Evolutionary conservation across 148 eudicot species (phyloP).

Genomic region (Chenopodium berlandieri): DNA sequence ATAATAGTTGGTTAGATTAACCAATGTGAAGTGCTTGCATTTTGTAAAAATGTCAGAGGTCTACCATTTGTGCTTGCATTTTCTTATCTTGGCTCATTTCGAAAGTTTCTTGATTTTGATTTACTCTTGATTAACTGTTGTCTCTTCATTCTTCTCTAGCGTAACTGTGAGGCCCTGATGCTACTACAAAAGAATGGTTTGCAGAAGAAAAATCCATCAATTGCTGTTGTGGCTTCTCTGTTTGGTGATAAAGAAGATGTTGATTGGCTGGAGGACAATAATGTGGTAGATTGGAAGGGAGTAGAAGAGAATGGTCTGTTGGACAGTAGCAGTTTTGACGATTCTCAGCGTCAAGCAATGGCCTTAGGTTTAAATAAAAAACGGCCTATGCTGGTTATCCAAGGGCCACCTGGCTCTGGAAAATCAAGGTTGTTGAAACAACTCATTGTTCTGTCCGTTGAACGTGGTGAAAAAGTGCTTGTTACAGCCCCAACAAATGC

Average conservation of each 20-base stretch:
- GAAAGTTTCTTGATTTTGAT: too few species aligned
- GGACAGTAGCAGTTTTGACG: constrained; percentile 37
- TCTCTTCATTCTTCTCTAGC: constrained; percentile 38
- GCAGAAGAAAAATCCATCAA: constrained; percentile 74
- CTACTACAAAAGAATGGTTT: constrained; percentile 85
- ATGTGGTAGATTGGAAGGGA: constrained; percentile 60
- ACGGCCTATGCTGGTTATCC: constrained; percentile 63
- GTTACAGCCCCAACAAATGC: constrained; percentile 92
- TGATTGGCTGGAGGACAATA: constrained; percentile 50
- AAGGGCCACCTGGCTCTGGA: constrained; percentile 93
- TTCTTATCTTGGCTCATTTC: not conserved
- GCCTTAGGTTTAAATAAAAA: constrained; percentile 72
- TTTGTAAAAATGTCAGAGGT: not conserved
- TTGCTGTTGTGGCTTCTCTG: constrained; percentile 66
- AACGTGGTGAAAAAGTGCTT: constrained; percentile 77
- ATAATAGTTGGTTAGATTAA: not conserved
- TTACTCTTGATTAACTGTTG: constrained; percentile 12
- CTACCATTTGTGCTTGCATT: not conserved
- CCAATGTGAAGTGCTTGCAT: not conserved
- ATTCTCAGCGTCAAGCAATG: constrained; percentile 65
- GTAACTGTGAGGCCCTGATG: constrained; percentile 91
- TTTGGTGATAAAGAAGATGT: constrained; percentile 74
- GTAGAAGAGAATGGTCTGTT: constrained; percentile 38
- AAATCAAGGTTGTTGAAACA: constrained; percentile 70
- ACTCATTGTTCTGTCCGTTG: constrained; percentile 51